Base-by-base conservation (phyloP, 805 yeast species). In the Metschnikowia reukaufii region DNA sequence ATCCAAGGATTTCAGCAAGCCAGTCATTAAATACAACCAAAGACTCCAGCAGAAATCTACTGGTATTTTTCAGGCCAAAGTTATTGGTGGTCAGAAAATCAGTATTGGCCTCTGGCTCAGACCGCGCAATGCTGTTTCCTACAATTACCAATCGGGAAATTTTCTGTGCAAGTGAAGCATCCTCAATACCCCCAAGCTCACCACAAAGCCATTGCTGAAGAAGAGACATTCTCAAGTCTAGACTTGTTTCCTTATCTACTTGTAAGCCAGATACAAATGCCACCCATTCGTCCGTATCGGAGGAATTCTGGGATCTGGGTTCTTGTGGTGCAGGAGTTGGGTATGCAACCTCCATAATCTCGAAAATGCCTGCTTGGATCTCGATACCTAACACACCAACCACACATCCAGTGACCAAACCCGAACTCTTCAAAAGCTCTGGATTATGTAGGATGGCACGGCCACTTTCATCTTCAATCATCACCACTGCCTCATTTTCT, bases 391-490 rank as follows among this genome's bases (percentile, higher is more conserved):
- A 63, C 0, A 90, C 78, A 0, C 92, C 98, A 6, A 90, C 81
- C 0, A 91, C 84, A n/a, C 83, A 77, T 4, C 99, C 99, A 0
- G 97, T 94, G 0, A 91, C 96, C 20, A 92, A 70, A 2, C 84
- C 77, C 16, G 79, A 72, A 6, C 64, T 60, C 42, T 72, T 70
- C 36, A 86, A 74, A 27, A 83, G 64, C 18, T 59, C 73, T 20
- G 89, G 91, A 37, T 80, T 80, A 40, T 79, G 82, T 18, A 94
- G 67, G 27, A 81, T 63, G 6, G 96, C 84, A 42, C 99, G 73
- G 3, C 99, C 99, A 45, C 90, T 82, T 59, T 90, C 97, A 66
- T 94, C 99, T 64, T 94, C 98, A 30, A 94, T 63, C 84, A 83
- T 81, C 13, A 78, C 63, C 33, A 56, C 62, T 0, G 81, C 77